Evolutionary conservation across 176 grass and related monocot species (phyloP).

Genomic region (Oryza longistaminata): DNA sequence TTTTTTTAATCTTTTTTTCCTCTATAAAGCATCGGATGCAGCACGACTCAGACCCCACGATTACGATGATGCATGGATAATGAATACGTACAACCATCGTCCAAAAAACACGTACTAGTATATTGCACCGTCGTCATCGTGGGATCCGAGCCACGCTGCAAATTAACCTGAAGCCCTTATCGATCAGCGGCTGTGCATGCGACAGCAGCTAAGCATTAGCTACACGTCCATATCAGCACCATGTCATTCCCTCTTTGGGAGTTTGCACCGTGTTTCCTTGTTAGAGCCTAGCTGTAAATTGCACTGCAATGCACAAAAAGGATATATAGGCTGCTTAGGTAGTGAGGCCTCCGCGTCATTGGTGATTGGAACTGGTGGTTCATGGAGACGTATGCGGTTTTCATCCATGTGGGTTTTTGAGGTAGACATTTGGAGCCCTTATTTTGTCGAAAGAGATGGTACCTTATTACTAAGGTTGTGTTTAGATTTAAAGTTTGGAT

Average conservation of each 20-base stretch:
- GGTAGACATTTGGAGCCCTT: too few species aligned
- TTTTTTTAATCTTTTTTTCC: background rate
- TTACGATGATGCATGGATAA: background rate
- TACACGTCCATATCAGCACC: constrained; percentile 14
- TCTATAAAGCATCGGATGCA: background rate
- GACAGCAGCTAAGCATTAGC: background rate
- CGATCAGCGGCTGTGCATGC: too few species aligned
- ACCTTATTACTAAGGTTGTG: background rate
- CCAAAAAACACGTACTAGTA: too few species aligned
- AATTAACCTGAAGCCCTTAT: background rate
- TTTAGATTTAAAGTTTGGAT: too few species aligned
- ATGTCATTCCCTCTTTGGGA: background rate
- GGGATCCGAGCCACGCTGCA: constrained; percentile 18
- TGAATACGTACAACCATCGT: background rate
- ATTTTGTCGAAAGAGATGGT: background rate
- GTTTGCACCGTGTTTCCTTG: background rate
- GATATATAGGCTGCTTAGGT: constrained; percentile 3
- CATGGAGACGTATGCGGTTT: background rate
- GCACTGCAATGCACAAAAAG: background rate
- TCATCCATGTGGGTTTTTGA: background rate
- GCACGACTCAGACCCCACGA: background rate
- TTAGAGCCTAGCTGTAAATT: background rate
- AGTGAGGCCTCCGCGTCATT: background rate
- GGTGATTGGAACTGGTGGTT: background rate
- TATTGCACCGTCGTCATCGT: constrained; percentile 21